Evolutionary conservation across 75 land plant species (phyloP).

Genomic region (Picea glauca): DNA sequence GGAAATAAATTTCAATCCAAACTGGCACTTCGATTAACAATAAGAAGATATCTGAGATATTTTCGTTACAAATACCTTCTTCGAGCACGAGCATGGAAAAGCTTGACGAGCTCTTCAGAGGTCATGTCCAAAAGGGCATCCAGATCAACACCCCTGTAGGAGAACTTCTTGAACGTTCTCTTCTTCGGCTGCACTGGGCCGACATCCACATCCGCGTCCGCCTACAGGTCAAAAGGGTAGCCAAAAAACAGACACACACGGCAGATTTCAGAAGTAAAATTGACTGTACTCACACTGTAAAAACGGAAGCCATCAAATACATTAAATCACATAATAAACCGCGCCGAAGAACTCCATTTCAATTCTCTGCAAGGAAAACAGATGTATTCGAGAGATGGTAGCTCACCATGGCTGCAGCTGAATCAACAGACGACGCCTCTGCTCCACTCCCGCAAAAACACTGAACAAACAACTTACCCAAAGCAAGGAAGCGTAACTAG

Average conservation of each 20-base stretch:
- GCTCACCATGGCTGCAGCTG: not conserved
- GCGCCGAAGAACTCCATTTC: not conserved
- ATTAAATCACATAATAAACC: not conserved
- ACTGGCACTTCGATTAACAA: not conserved
- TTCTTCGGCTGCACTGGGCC: constrained; percentile 57
- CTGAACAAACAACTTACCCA: too few relatives aligned
- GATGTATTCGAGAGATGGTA: not conserved
- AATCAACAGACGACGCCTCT: not conserved
- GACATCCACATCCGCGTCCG: constrained; percentile 46
- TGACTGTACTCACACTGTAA: not conserved
- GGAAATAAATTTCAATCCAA: not conserved
- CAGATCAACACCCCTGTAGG: constrained; percentile 74
- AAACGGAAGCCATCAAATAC: too few relatives aligned
- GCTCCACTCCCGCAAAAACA: too few relatives aligned
- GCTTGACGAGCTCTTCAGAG: constrained; percentile 80
- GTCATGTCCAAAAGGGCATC: constrained; percentile 81
- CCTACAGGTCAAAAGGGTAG: constrained; percentile 18
- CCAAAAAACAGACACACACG: not conserved
- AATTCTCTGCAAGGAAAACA: not conserved
- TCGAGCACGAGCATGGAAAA: constrained; percentile 71
- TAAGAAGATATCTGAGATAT: not conserved
- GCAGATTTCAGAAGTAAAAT: not conserved
- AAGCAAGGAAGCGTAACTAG: too few relatives aligned
- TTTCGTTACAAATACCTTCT: constrained; percentile 39
- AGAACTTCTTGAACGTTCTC: constrained; percentile 90